Evolutionary conservation across 129 eudicot genomes (phyloP).

Genomic region (Solidago caesia): DNA sequence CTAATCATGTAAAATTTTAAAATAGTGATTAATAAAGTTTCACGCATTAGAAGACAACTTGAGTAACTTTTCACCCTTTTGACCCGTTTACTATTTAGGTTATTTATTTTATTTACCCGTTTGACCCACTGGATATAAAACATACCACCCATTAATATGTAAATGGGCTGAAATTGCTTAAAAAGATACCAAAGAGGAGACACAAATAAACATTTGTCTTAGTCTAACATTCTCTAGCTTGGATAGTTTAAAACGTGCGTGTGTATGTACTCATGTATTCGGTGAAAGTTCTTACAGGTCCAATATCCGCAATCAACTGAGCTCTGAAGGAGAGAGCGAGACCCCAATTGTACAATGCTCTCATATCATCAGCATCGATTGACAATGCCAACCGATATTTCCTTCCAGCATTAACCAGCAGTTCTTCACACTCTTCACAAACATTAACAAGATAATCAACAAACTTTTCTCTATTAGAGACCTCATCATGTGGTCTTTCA

Average conservation of each 20-base stretch:
- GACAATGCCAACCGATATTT: constrained; percentile 79
- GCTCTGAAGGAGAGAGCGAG: constrained; percentile 92
- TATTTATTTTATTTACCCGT: too few relatives aligned
- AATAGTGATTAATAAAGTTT: too few relatives aligned
- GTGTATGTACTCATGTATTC: neutral
- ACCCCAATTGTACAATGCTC: constrained; percentile 98
- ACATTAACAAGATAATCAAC: constrained; percentile 59
- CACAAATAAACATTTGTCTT: neutral
- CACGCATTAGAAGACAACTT: too few relatives aligned
- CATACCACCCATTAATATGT: too few relatives aligned
- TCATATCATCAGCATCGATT: constrained; percentile 86
- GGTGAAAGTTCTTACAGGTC: constrained; percentile 69
- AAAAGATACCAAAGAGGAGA: neutral
- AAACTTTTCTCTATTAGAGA: constrained; percentile 50
- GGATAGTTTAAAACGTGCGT: neutral
- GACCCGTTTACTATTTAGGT: too few relatives aligned
- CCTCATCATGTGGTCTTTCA: constrained; percentile 21
- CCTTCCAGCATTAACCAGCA: constrained; percentile 87
- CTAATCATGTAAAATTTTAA: too few relatives aligned
- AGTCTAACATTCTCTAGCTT: neutral
- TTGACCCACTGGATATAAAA: too few relatives aligned
- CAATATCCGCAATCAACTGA: constrained; percentile 91
- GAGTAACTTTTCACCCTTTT: too few relatives aligned
- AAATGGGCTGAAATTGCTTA: too few relatives aligned
- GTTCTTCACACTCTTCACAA: constrained; percentile 97